A percentile compares a stretch with the other conserved stretches of the same genome.
Evolutionary conservation across 805 yeast genomes (phyloP).

Genomic region (Zygoascus flipseniorum): DNA sequence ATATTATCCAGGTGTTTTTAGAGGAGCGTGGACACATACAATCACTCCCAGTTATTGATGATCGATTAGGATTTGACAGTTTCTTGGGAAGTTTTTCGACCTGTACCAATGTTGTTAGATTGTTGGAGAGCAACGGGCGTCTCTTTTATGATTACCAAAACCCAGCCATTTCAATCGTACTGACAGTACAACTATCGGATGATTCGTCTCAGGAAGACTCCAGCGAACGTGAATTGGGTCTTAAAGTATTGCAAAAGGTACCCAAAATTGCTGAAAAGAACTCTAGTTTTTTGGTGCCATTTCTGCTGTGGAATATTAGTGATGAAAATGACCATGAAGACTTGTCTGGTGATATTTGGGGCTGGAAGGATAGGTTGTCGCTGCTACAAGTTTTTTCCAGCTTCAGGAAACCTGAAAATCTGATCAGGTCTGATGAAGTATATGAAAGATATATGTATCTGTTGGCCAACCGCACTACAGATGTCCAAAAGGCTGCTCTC

Average conservation of each 20-base stretch:
- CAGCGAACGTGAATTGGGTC: conserved; percentile 42
- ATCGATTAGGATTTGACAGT: background rate
- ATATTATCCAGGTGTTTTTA: conserved; percentile 31
- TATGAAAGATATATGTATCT: conserved; percentile 44
- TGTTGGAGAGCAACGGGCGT: background rate
- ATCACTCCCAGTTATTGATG: conserved; percentile 15
- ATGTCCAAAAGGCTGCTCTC: conserved; percentile 66
- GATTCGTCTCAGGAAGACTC: background rate
- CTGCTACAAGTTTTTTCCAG: conserved; percentile 54
- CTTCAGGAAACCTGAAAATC: conserved; percentile 55
- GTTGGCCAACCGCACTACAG: conserved; percentile 51
- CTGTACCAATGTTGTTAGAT: conserved; percentile 11
- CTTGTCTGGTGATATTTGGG: conserved; percentile 12
- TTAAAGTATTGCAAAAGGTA: conserved; percentile 48
- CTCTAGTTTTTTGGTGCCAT: conserved; percentile 48
- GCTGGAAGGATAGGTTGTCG: conserved; percentile 24
- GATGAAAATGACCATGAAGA: conserved; percentile 19
- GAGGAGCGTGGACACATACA: background rate
- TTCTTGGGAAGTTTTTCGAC: background rate
- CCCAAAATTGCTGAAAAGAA: conserved; percentile 65
- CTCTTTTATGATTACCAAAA: background rate
- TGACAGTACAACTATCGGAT: background rate
- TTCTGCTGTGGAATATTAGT: conserved; percentile 37
- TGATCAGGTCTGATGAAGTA: conserved; percentile 46
- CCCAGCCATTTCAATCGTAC: background rate